phyloP scores from a whole-genome alignment of 305 asterid species.

The Fraxinus sp. region DNA sequence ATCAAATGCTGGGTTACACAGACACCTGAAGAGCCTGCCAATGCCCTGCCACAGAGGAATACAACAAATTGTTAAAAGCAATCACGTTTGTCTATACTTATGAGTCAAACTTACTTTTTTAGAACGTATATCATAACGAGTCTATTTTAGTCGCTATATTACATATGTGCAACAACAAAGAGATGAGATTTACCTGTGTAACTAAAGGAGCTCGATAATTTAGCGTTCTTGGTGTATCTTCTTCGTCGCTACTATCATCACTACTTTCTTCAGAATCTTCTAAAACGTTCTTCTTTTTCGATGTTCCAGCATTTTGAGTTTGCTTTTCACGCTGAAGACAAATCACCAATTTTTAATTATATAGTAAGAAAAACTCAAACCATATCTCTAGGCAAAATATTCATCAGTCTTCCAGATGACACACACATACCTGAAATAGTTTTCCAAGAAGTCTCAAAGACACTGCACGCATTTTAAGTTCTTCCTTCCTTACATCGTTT shows the following conservation, averaged over 20 bases:
- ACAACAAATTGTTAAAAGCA: background rate
- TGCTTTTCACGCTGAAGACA: conserved; percentile 48
- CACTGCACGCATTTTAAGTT: conserved; percentile 63
- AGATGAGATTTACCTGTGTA: conserved; percentile 59
- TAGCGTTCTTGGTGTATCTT: conserved; percentile 59
- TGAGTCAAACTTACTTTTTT: background rate
- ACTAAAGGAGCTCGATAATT: conserved; percentile 73
- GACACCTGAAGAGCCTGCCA: conserved; percentile 88
- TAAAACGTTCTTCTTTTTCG: conserved; percentile 53
- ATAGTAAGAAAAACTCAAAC: background rate
- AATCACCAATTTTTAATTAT: background rate
- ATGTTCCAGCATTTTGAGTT: conserved; percentile 48
- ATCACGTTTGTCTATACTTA: background rate
- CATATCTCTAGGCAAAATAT: background rate
- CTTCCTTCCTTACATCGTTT: conserved; percentile 61
- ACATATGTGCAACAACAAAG: background rate
- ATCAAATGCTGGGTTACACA: conserved; percentile 87
- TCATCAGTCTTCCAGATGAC: background rate
- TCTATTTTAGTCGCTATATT: background rate
- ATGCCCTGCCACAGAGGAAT: conserved; percentile 57
- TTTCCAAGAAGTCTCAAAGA: conserved; percentile 73
- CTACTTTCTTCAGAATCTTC: conserved; percentile 57
- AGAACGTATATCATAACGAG: background rate
- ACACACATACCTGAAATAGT: conserved; percentile 58
- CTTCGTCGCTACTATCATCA: conserved; percentile 74